Percentiles rank a stretch among this genome's conserved stretches.
phyloP scores from a whole-genome alignment of 225 moss, liverwort and hornwort genomes.

The Anthoceros angustus region DNA sequence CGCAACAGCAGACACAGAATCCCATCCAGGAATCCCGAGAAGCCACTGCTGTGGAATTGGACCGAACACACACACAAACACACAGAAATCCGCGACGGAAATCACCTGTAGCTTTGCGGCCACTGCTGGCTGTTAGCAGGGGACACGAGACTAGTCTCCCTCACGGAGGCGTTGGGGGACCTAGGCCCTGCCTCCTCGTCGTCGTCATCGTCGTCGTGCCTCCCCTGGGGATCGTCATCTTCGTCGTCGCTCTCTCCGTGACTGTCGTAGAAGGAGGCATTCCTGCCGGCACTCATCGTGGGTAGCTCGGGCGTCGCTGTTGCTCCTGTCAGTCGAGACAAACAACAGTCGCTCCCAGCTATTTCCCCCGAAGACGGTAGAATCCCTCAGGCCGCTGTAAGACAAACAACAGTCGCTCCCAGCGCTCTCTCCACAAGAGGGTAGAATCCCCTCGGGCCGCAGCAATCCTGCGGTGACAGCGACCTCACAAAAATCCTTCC shows the following conservation, averaged over 20 bases:
- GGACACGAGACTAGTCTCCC: not conserved
- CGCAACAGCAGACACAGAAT: too few relatives aligned
- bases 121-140: constrained; percentile 11
- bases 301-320: too few relatives aligned
- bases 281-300: not conserved
- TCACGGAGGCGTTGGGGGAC: not conserved
- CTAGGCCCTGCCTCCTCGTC: not conserved
- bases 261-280: not conserved
- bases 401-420: too few relatives aligned
- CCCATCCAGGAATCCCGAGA: not conserved
- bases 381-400: too few relatives aligned
- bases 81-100: not conserved
- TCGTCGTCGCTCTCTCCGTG: not conserved
- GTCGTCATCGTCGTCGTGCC: not conserved
- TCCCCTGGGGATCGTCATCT: not conserved
- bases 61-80: not conserved
- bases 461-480: too few relatives aligned
- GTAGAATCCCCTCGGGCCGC: too few relatives aligned
- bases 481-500: too few relatives aligned
- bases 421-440: too few relatives aligned
- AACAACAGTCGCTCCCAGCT: too few relatives aligned
- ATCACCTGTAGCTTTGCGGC: constrained; percentile 49
- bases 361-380: too few relatives aligned
- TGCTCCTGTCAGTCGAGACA: too few relatives aligned
- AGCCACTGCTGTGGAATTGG: not conserved